A percentile compares a stretch with the other conserved stretches of the same genome.
Evolutionary conservation across 2,329 filamentous ascomycete species (phyloP).

Genomic region (Cladosporium sp.): DNA sequence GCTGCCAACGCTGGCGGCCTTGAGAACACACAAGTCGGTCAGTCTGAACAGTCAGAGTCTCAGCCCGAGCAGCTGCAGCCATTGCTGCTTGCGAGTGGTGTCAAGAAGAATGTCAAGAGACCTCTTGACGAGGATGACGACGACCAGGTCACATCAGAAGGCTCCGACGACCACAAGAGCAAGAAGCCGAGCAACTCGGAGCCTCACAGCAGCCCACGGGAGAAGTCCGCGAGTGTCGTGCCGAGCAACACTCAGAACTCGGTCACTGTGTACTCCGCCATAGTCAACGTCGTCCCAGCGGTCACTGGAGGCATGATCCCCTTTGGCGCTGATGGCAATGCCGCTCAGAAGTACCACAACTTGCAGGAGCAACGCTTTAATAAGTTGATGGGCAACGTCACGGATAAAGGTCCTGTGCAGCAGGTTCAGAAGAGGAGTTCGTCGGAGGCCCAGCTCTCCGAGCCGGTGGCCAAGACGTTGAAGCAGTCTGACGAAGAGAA

Average conservation of each 20-base stretch:
- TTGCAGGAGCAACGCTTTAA: not conserved
- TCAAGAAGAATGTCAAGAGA: not conserved
- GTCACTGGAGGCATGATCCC: not conserved
- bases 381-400: not conserved
- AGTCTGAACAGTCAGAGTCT: not conserved
- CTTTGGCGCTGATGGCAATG: not conserved
- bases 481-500: not conserved
- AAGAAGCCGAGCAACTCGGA: not conserved
- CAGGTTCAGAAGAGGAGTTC: not conserved
- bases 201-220: not conserved
- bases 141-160: not conserved
- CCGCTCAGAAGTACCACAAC: not conserved
- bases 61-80: not conserved
- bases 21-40: not conserved
- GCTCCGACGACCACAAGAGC: not conserved
- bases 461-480: not conserved
- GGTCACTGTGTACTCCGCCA: not conserved
- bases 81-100: not conserved
- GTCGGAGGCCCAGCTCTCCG: not conserved
- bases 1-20: not conserved
- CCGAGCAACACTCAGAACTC: not conserved
- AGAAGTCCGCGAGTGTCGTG: not conserved
- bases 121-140: not conserved
- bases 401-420: not conserved
- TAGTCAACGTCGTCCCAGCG: not conserved